Base-by-base conservation (phyloP, 2,329 filamentous ascomycete species). In the Huntiella omanensis region DNA sequence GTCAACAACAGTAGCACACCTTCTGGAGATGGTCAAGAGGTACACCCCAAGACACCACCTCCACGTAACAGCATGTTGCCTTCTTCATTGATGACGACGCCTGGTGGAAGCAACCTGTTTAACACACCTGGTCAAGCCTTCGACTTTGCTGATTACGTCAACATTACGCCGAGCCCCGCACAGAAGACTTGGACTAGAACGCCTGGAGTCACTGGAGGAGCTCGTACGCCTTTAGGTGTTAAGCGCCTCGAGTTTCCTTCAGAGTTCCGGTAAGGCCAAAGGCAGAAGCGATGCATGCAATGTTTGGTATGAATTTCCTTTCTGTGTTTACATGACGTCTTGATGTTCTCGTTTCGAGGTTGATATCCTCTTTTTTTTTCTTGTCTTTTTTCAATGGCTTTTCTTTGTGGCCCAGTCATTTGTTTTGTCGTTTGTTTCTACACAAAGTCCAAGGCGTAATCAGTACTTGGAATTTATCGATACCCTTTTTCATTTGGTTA, bases 111-210 rank as follows among this genome's bases (percentile, higher is more conserved):
- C 51, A 80, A 77, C 55, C 61, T 80, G 40, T 75, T 77, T 55
- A 77, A 75, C 52, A 96, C 88, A 1, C 88, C 88, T 0, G 80
- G 80, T 12, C 82, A 87, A 57, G 65, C 62, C 41, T 92, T 96
- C 62, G 92, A 96, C 64, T 93, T 96, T 64, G 77, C 86, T 45
- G 91, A 98, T 59, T 98, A 94, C 62, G 80, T 96, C 58, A 95
- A 96, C 63, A 88, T 96, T 59, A 94, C 91, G 5, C 91, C 91
- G 0, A 94, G 85, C 57, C 91, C 91, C 15, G 91, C 85, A 19
- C 91, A 95, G 64, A 84, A 77, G 54, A 73, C 78, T 7, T 95
- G 86, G 83, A 59, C 64, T 45, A 69, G 67, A 55, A 77, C 73
- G 38, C 74, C 74, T 6, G 58, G 73, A 48, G 83, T 76, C 54